A percentile compares a stretch with the other conserved stretches of the same genome.
phyloP scores from a whole-genome alignment of 202 grass and related monocot genomes.

The Thinopyrum obtusiflorum region DNA sequence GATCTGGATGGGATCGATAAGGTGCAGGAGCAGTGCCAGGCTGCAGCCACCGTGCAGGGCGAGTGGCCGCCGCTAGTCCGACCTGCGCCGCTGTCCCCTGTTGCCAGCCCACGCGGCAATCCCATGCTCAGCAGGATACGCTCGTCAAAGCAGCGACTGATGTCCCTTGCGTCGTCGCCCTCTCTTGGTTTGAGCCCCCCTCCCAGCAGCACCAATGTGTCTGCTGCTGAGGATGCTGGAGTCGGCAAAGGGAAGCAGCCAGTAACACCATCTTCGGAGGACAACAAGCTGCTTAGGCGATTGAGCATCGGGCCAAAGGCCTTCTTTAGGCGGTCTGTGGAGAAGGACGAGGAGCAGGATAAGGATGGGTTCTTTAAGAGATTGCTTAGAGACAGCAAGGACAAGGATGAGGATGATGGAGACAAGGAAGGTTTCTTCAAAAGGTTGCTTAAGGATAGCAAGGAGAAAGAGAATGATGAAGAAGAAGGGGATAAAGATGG shows the following conservation, averaged over 20 bases:
- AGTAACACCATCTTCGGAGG: conserved; percentile 52
- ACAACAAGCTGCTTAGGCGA: conserved; percentile 89
- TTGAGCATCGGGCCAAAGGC: conserved; percentile 82
- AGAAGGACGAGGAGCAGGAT: conserved; percentile 84
- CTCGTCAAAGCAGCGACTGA: conserved; percentile 79
- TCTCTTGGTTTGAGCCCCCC: conserved; percentile 47
- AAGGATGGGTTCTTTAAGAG: conserved; percentile 94
- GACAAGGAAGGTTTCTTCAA: conserved; percentile 90
- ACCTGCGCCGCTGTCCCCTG: conserved; percentile 42
- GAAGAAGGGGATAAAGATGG: conserved; percentile 73
- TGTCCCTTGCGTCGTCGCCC: conserved; percentile 73
- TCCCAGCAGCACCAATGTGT: conserved; percentile 34
- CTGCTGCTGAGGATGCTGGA: conserved; percentile 26
- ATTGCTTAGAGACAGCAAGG: conserved; percentile 74
- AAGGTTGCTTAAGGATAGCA: conserved; percentile 85
- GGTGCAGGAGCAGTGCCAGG: conserved; percentile 95
- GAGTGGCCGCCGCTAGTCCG: conserved; percentile 71
- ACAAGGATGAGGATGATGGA: conserved; percentile 76
- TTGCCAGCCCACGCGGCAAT: conserved; percentile 65
- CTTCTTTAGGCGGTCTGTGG: conserved; percentile 76
- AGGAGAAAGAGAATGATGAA: conserved; percentile 70
- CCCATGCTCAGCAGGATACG: conserved; percentile 87
- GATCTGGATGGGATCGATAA: conserved; percentile 71
- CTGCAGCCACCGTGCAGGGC: conserved; percentile 66
- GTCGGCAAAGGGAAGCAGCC: conserved; percentile 47